Evolutionary conservation across 202 grass and related monocot genomes (phyloP).

Genomic region (Musa balbisiana): DNA sequence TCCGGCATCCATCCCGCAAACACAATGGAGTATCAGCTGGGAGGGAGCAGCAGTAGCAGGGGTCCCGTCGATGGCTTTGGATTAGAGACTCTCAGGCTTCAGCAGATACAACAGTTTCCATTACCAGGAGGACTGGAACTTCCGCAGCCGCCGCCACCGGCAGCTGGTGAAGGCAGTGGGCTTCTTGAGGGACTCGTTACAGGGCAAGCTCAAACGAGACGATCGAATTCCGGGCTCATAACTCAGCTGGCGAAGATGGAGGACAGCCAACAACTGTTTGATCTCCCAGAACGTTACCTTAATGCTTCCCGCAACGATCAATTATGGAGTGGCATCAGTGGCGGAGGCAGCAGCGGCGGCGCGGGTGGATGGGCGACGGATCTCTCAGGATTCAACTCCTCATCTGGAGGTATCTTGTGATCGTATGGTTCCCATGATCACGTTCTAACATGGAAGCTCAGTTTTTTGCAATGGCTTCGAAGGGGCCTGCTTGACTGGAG

Average conservation of each 20-base stretch:
- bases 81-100: slow-evolving; percentile 53
- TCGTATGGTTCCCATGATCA: not conserved
- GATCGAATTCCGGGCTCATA: slow-evolving; percentile 23
- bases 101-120: slow-evolving; percentile 64
- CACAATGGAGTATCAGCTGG: slow-evolving; percentile 43
- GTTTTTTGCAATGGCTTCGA: slow-evolving; percentile 13
- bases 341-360: not conserved
- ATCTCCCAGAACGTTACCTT: slow-evolving; percentile 46
- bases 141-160: slow-evolving; percentile 18
- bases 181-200: slow-evolving; percentile 18
- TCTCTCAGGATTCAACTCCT: slow-evolving; percentile 58
- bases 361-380: slow-evolving; percentile 15
- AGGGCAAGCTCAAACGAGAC: not conserved
- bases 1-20: slow-evolving; percentile 40
- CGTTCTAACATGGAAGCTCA: slow-evolving; percentile 9
- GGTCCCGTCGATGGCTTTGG: slow-evolving; percentile 5
- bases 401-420: slow-evolving; percentile 24
- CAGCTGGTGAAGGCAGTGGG: slow-evolving; percentile 26
- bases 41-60: not conserved
- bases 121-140: slow-evolving; percentile 41
- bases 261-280: slow-evolving; percentile 27
- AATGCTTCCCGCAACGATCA: slow-evolving; percentile 42
- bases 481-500: not conserved
- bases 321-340: slow-evolving; percentile 44
- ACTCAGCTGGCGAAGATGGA: slow-evolving; percentile 72